Base-by-base conservation (phyloP, 495 filamentous ascomycete genomes). In the Zalerion maritima region DNA sequence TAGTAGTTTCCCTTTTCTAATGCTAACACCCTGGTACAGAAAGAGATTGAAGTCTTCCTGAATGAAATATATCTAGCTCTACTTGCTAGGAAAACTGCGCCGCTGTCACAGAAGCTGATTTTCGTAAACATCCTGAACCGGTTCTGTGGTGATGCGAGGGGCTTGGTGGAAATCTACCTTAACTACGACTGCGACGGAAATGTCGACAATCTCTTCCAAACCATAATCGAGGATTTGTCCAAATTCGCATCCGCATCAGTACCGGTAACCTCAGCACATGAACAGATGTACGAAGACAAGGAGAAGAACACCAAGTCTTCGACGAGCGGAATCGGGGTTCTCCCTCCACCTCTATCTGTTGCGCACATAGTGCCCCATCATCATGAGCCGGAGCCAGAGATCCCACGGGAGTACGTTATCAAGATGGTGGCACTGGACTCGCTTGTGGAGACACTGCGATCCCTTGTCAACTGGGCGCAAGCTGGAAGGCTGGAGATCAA, bases 151-250 rank as follows among this genome's bases (percentile, higher is more conserved):
- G 87, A 99, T 46, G 81, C 86, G 3, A 64, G 81, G 21, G 86
- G 82, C 0, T 49, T 99, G 35, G 91, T 99, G 3, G 91, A 99
- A 55, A 76, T 89, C 10, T 99, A 96, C 51, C 69, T 99, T 31
- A 99, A 99, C 49, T 99, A 99, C 41, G 91, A 99, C 45, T 99
- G 91, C 52, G 91, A 96, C 43, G 64, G 84, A 18, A 80, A 81
- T 14, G 64, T 94, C 39, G 91, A 99, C 52, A 96, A 99, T 43
- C 94, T 96, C 45, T 94, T 92, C 52, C 87, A 99, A 50, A 79
- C 74, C 30, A 66, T 92, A 21, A 85, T 96, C 16, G 91, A 99
- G 51, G 86, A 96, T 52, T 54, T 96, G 6, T 86, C 87, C 11
- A 75, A 75, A 34, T 77, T 87, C 28, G 73, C 82, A 0, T 82